Evolutionary conservation across 2,329 filamentous ascomycete genomes (phyloP), one percentile per base, ranked within the genome.

Genomic region (Thielaviopsis cerberus): DNA sequence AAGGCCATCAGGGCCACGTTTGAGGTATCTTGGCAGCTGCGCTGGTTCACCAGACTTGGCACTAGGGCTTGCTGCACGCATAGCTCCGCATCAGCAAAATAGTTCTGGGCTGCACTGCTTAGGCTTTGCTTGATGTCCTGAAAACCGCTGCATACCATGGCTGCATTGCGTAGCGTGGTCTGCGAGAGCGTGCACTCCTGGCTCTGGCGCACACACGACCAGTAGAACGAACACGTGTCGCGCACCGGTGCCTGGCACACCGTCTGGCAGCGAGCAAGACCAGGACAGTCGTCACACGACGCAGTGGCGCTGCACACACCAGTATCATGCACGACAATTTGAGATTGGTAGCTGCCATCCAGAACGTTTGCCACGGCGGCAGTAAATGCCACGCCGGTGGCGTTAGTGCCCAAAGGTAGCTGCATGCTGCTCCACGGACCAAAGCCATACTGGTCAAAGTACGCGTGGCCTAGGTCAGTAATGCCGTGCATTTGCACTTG

Each of bases 371-470:
- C 54, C 7, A 60, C 55, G 30, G 55, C 59, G 27, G 34, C 27
- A 4, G 45, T 53, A 30, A 57, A 53, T 10, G 41, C 25, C 8
- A 60, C 55, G 20, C 23, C 53, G 0, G 24, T 34, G 37, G 34
- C 53, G 24, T 52, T 22, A 22, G n/a, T 13, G 4, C 27, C 17
- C n/a, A 60, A 23, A 20, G 41, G 34, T 3, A 57, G 51, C 25
- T 60, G 59, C 11, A 60, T 20, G 4, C 41, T 51, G 13, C 30
- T 60, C 59, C 52, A 60, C 5, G 55, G 45, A 17, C 37, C 27
- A 50, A 52, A 60, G 27, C 59, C 59, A 22, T 51, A 55, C 30
- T 55, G 56, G n/a, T 57, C 55, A 57, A 57, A 60, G 48, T 60
- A 60, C 23, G 17, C n/a, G 5, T 23, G 27, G n/a, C 59, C 55